Base-by-base conservation (phyloP, 768 basidiomycete genomes). In the Kwoniella botswanensis region DNA sequence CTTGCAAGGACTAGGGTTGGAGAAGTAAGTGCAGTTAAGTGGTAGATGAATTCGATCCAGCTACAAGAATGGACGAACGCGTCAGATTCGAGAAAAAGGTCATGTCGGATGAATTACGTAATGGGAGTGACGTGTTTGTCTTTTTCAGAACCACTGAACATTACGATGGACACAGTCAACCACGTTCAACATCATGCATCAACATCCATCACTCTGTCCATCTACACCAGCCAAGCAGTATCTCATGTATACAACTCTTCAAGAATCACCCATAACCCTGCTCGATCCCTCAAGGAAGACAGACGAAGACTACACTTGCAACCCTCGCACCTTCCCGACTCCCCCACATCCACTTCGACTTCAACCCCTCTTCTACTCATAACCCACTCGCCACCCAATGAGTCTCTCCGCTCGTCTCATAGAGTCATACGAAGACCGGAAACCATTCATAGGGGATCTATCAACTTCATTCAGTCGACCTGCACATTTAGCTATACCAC, bases 321-420 rank as follows among this genome's bases (percentile, higher is more conserved):
- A 6, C 6, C 7, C 35, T 35, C 6, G 35, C 35, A 9, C 5
- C 35, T 35, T 35, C 35, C 7, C 35, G 35, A 35, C 55, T 10
- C n/a, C 26, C 55, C 26, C 55, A 56, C 55, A 17, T 56, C 55
- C 55, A 5, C 17, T 22, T 22, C 55, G 21, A 12, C 12, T 22
- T 56, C 22, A 7, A 12, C 24, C 61, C 10, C 43, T 1, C 26
- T 53, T 24, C 63, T 43, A 7, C 35, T 11, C 9, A 15, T 11
- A 7, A 60, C 58, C 29, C 58, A n/a, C 29, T 43, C 46, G 29
- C 18, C 65, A 24, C 35, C 15, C 46, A 46, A 81, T 81, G 80
- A 71, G 68, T 62, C 75, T 79, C 29, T 77, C 81, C 9, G 63
- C 69, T 26, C 79, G 75, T 63, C 74, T 82, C 15, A 46, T 82